Percentiles rank a stretch among this genome's conserved stretches.
Conservation (phyloP, 1,284 basidiomycete genomes). For the Irpex sp. region DNA sequence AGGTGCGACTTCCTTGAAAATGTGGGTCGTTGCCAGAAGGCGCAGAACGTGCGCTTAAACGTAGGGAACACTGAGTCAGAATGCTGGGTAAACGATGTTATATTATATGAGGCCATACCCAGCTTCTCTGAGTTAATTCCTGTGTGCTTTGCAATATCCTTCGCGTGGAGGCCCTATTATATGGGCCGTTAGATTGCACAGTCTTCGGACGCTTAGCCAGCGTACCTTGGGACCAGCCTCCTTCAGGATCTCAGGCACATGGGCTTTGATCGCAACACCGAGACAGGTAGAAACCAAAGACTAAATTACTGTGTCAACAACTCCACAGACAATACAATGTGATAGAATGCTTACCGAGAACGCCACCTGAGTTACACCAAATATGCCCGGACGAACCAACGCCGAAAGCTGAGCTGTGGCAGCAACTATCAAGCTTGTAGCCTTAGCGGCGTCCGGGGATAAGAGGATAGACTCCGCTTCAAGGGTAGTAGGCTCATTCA, state of each 20-base stretch:
- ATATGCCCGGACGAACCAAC: conserved; percentile 10
- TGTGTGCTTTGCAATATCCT: neutral
- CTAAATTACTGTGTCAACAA: neutral
- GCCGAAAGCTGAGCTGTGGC: conserved; percentile 18
- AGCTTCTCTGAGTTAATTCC: neutral
- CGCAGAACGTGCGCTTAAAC: conserved; percentile 12
- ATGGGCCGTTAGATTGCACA: neutral
- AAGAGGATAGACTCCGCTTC: conserved; percentile 14
- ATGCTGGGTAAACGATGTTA: neutral
- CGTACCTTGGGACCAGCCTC: neutral
- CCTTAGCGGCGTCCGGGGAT: neutral
- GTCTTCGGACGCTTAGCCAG: neutral
- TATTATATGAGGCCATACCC: neutral
- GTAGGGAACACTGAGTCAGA: neutral
- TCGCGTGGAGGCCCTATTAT: neutral
- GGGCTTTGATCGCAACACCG: neutral
- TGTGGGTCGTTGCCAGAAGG: conserved; percentile 19
- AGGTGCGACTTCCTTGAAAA: conserved; percentile 25
- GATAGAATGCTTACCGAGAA: neutral
- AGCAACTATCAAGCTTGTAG: conserved; percentile 8
- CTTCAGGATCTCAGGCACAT: neutral
- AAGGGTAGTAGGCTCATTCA: conserved; percentile 11
- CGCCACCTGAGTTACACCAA: conserved; percentile 6
- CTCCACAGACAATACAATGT: neutral
- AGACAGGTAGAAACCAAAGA: neutral